A percentile compares a stretch with the other conserved stretches of the same genome.
phyloP scores from a whole-genome alignment of 2,329 filamentous ascomycete species.

The Pseudocercospora eumusae region DNA sequence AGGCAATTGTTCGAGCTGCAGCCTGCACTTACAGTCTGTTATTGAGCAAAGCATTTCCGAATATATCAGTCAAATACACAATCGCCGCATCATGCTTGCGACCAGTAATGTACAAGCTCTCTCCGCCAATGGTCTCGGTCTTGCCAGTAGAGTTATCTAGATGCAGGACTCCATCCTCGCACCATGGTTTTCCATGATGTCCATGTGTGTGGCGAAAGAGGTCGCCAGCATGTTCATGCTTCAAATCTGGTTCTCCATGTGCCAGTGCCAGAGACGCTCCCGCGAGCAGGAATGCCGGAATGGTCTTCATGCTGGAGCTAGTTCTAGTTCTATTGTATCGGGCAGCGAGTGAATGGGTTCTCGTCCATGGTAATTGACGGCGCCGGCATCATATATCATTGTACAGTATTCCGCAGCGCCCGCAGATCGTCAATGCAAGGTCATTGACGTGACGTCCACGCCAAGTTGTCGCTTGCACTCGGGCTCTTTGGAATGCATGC shows the following conservation, averaged over 20 bases:
- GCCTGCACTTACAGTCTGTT: constrained; percentile 35
- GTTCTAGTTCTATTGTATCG: too few species aligned
- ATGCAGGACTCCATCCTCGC: constrained; percentile 24
- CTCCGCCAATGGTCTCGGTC: constrained; percentile 24
- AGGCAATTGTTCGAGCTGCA: background rate
- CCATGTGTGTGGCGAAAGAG: constrained; percentile 22
- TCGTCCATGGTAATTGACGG: constrained; percentile 6
- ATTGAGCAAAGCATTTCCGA: constrained; percentile 38
- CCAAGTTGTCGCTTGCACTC: constrained; percentile 15
- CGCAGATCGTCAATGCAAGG: constrained; percentile 20
- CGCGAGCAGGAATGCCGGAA: constrained; percentile 17
- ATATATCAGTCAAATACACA: constrained; percentile 41
- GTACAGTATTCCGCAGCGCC: constrained; percentile 6
- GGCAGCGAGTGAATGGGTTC: background rate
- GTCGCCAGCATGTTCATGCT: constrained; percentile 28
- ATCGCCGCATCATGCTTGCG: constrained; percentile 31
- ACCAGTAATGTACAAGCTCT: constrained; percentile 27
- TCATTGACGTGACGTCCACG: constrained; percentile 17
- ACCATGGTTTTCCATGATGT: constrained; percentile 16
- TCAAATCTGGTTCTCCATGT: constrained; percentile 23
- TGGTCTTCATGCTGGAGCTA: background rate
- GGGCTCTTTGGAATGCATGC: constrained; percentile 8
- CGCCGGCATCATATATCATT: constrained; percentile 5
- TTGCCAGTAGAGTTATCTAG: constrained; percentile 26
- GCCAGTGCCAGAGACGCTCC: constrained; percentile 16